Percentiles rank a stretch among this genome's conserved stretches.
Conservation (phyloP, 495 filamentous ascomycete genomes). For the Podospora pseudocomata region DNA sequence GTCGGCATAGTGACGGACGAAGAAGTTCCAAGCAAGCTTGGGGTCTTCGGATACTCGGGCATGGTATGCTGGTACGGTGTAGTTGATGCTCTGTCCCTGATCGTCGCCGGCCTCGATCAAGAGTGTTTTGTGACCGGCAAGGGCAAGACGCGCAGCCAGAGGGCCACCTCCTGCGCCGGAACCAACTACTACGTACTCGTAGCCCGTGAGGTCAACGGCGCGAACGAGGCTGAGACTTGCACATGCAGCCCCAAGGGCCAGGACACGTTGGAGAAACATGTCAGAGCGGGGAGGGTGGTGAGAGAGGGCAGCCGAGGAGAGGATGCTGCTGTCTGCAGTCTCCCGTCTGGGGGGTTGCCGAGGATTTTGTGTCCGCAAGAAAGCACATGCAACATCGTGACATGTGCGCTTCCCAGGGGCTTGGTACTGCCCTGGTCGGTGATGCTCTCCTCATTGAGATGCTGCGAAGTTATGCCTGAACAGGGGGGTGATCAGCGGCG, state of each 20-base stretch:
- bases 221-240: constrained; percentile 8
- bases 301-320: not conserved
- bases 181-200: constrained; percentile 65
- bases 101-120: constrained; percentile 60
- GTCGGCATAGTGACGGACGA: constrained; percentile 44
- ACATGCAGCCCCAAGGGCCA: constrained; percentile 16
- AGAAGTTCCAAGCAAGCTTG: constrained; percentile 44
- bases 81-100: constrained; percentile 37
- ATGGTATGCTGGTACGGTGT: constrained; percentile 27
- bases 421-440: not conserved
- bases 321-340: not conserved
- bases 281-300: not conserved
- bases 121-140: constrained; percentile 56
- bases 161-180: constrained; percentile 61
- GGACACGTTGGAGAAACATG: constrained; percentile 17
- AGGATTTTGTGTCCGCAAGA: not conserved
- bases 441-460: not conserved
- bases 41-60: constrained; percentile 29
- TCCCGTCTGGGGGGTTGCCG: not conserved
- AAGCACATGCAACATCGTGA: not conserved
- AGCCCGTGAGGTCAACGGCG: constrained; percentile 34
- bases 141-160: constrained; percentile 56
- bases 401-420: not conserved
- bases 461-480: not conserved
- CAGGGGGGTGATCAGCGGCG: not conserved